Evolutionary conservation across 257 asterid species (phyloP), one percentile per base, ranked within the genome.

Genomic region (Fraxinus quadrangulata): DNA sequence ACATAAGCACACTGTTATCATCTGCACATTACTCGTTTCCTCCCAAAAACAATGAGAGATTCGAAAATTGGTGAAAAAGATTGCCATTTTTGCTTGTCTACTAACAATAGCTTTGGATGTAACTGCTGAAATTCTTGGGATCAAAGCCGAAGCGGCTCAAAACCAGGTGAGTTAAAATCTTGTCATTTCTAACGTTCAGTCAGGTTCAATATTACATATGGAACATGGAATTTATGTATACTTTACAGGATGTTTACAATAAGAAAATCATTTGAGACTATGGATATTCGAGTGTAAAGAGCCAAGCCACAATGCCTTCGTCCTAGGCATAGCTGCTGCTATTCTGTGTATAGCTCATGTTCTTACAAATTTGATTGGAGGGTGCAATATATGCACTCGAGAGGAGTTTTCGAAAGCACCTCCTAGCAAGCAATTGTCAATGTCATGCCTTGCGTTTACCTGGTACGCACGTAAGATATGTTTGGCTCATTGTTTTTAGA

Each of bases 281-380:
- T 89, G 92, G 94, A 70, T 95, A 78, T 88, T 93, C 47, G 99
- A 95, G 85, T 93, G 98, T 34, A 93, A 93, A 82, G 88, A 90
- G 80, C 96, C 94, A 36, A 95, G 98, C 75, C 98, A 93, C 42
- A 88, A 88, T 3, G 99, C 99, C 0, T 95, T 77, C 66, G 81
- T 92, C 30, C 74, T 91, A 2, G 99, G 97, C n/a, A 72, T 87
- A 23, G 88, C 90, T 6, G 97, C 98, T n/a, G 88, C 89, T 10
- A 70, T 94, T 61, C 89, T 92, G 7, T 72, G 86, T 5, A 45
- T 84, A 65, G 96, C 97, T 65, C 98, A 94, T 75, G 77, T 94
- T 70, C 75, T 92, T 36, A 89, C 92, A 9, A 92, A 88, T 81
- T 79, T 94, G 84, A 77, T 94, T 2, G 98, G 94, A 21, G 91